These are phyloP conservation scores for Kalanchoe fedtschenkoi DNA, from an alignment of 164 flowering plant species.

Conservation along the genomic window DNA sequence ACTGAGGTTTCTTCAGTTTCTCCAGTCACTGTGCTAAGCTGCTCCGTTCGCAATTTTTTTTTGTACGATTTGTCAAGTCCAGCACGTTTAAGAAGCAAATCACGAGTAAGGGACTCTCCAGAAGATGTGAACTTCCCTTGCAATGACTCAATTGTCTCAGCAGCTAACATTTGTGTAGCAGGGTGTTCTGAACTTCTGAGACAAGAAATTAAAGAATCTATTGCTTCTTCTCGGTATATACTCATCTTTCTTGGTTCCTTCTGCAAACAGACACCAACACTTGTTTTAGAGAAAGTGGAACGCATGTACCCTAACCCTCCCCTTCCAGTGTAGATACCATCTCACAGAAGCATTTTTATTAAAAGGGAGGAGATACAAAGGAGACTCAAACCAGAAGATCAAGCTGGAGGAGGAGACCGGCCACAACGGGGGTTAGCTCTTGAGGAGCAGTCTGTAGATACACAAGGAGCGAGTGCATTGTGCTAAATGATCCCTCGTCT, in stretches of 20 bases:
- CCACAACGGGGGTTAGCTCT: conserved; percentile 51
- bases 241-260: conserved; percentile 78
- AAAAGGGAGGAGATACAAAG: not conserved
- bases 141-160: conserved; percentile 50
- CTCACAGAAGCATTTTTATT: not conserved
- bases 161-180: conserved; percentile 50
- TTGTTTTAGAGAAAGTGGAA: not conserved
- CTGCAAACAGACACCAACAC: conserved; percentile 15
- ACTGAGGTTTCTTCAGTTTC: conserved; percentile 23
- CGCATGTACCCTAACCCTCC: too few species aligned
- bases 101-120: conserved; percentile 49
- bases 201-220: conserved; percentile 62
- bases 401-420: conserved; percentile 76
- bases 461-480: conserved; percentile 60
- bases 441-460: conserved; percentile 49
- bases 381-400: conserved; percentile 51
- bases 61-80: conserved; percentile 38
- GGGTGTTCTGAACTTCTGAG: conserved; percentile 50
- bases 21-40: conserved; percentile 16
- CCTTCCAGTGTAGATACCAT: too few species aligned
- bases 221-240: conserved; percentile 75
- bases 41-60: conserved; percentile 27
- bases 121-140: conserved; percentile 72
- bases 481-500: conserved; percentile 60
- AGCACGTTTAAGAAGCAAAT: conserved; percentile 56